Evolutionary conservation across 805 yeast genomes (phyloP).

Genomic region (Zygosaccharomyces kombuchaensis): DNA sequence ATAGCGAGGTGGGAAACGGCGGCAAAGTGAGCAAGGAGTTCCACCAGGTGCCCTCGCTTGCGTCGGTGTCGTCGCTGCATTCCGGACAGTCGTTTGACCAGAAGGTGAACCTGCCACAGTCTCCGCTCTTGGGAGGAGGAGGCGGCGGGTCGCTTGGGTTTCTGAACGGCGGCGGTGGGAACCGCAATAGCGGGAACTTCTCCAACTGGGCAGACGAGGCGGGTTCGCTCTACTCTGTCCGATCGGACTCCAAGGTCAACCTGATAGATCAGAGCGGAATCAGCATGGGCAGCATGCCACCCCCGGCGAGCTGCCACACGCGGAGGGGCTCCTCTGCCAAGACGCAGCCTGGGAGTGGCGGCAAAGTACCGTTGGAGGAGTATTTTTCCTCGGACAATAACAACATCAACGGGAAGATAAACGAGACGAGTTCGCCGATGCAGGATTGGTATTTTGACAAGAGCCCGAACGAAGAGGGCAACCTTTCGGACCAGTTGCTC

Average conservation of each 20-base stretch:
- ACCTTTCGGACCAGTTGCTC: neutral
- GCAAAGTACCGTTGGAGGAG: slow-evolving; percentile 37
- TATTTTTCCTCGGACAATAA: slow-evolving; percentile 32
- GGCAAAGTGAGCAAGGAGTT: slow-evolving; percentile 32
- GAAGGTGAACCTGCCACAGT: slow-evolving; percentile 28
- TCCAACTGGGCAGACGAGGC: slow-evolving; percentile 4
- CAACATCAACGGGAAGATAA: slow-evolving; percentile 33
- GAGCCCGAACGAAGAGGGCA: neutral
- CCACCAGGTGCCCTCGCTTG: slow-evolving; percentile 29
- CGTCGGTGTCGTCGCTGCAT: slow-evolving; percentile 32
- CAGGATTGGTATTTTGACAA: slow-evolving; percentile 16
- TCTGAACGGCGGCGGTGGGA: slow-evolving; percentile 5
- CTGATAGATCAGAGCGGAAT: neutral
- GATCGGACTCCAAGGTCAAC: neutral
- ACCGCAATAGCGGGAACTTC: slow-evolving; percentile 1
- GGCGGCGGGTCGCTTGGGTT: neutral
- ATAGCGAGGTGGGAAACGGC: slow-evolving; percentile 13
- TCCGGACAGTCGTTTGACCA: slow-evolving; percentile 34
- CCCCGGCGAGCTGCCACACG: slow-evolving; percentile 14
- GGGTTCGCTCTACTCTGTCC: neutral
- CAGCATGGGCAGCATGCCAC: slow-evolving; percentile 4
- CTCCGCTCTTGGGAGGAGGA: slow-evolving; percentile 20
- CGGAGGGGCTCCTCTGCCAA: slow-evolving; percentile 27
- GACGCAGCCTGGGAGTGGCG: slow-evolving; percentile 39
- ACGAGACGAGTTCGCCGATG: slow-evolving; percentile 15